Evolutionary conservation across 73 alveolate species (phyloP).

Genomic region (Paraurostyla sp.): DNA sequence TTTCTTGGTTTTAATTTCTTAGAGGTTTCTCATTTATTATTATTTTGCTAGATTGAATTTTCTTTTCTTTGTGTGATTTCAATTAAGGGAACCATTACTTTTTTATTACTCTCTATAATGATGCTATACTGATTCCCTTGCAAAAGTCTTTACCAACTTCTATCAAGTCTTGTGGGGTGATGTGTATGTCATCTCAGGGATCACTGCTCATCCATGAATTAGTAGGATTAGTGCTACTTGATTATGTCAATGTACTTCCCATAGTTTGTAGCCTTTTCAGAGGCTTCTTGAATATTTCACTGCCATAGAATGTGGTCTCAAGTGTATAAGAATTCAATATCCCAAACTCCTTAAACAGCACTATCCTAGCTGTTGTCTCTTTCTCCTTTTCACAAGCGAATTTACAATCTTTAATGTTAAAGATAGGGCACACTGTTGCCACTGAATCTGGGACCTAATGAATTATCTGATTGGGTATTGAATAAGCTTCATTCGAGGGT

Average conservation of each 20-base stretch:
- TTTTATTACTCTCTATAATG: not conserved
- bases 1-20: not conserved
- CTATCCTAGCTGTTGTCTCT: slow-evolving; percentile 69
- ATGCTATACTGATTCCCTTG: not conserved
- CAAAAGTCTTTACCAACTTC: slow-evolving; percentile 60
- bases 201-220: slow-evolving; percentile 33
- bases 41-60: not conserved
- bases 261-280: not conserved
- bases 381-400: slow-evolving; percentile 57
- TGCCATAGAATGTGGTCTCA: slow-evolving; percentile 60
- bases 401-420: slow-evolving; percentile 50
- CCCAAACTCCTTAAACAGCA: slow-evolving; percentile 62
- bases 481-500: not conserved
- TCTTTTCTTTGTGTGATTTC: not conserved
- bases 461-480: slow-evolving; percentile 9
- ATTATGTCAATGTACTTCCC: not conserved
- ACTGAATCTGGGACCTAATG: slow-evolving; percentile 29
- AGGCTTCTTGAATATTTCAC: slow-evolving; percentile 35
- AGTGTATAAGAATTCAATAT: slow-evolving; percentile 63
- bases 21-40: not conserved
- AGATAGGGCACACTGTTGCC: slow-evolving; percentile 23
- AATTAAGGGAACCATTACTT: slow-evolving; percentile 5
- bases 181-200: slow-evolving; percentile 53
- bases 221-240: not conserved
- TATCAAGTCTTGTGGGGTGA: slow-evolving; percentile 31